These are phyloP conservation scores for Biscogniauxia mediterranea DNA, from an alignment of 2,329 filamentous ascomycete genomes.

Conservation along the genomic window DNA sequence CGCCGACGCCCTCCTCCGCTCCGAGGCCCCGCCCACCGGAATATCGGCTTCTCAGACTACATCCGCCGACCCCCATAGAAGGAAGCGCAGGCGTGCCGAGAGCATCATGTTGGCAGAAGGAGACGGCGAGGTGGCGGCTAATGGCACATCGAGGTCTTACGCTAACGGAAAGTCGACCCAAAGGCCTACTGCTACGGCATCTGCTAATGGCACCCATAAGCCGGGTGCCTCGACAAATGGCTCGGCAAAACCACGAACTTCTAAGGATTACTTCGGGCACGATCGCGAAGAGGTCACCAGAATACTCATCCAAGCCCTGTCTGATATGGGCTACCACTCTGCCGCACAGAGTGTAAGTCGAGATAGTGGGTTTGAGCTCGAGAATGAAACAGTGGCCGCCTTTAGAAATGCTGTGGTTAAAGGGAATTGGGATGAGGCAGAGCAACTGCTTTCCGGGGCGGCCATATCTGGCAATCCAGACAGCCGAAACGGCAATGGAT, in stretches of 20 bases:
- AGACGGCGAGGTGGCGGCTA: constrained; percentile 48
- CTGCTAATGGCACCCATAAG: constrained; percentile 49
- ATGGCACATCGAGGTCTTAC: constrained; percentile 51
- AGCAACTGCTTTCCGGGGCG: constrained; percentile 69
- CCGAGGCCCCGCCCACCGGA: constrained; percentile 22
- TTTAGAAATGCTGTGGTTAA: constrained; percentile 78
- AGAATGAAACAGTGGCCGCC: constrained; percentile 80
- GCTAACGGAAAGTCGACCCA: constrained; percentile 56
- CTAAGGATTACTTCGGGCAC: constrained; percentile 70
- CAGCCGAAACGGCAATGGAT: constrained; percentile 48
- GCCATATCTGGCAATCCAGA: constrained; percentile 33
- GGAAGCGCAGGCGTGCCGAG: constrained; percentile 58
- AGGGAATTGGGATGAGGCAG: constrained; percentile 83
- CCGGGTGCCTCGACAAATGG: constrained; percentile 52
- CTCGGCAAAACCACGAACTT: constrained; percentile 38
- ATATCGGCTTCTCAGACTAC: constrained; percentile 20
- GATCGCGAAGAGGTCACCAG: constrained; percentile 90
- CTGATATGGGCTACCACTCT: constrained; percentile 80
- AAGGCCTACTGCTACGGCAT: constrained; percentile 39
- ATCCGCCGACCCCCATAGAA: constrained; percentile 35
- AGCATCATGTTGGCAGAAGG: constrained; percentile 63
- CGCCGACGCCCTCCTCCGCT: constrained; percentile 29
- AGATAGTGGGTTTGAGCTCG: constrained; percentile 85
- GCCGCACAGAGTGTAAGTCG: constrained; percentile 73
- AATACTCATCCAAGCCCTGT: constrained; percentile 85